These are phyloP conservation scores for Oryza meyeriana DNA, from an alignment of 176 grass and related monocot species.

Conservation along the genomic window DNA sequence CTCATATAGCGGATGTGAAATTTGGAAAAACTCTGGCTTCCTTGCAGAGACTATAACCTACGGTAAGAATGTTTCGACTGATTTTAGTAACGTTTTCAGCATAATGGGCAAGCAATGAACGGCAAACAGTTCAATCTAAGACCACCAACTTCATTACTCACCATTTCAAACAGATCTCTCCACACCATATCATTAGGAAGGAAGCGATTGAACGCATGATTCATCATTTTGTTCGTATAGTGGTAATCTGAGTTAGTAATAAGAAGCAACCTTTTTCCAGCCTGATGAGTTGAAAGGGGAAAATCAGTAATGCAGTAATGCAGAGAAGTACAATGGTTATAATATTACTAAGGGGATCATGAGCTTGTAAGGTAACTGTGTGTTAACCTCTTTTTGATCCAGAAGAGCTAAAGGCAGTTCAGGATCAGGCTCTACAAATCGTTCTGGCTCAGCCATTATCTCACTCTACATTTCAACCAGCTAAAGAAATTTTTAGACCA, in stretches of 20 bases:
- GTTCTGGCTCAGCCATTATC: constrained; percentile 95
- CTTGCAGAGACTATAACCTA: constrained; percentile 95
- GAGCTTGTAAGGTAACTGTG: not conserved
- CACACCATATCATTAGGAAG: constrained; percentile 96
- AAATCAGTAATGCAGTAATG: constrained; percentile 13
- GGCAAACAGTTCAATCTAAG: not conserved
- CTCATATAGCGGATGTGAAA: constrained; percentile 83
- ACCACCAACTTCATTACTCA: constrained; percentile 30
- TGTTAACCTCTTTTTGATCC: constrained; percentile 95
- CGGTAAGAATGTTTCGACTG: constrained; percentile 25
- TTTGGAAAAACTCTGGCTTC: constrained; percentile 94
- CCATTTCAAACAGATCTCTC: constrained; percentile 99
- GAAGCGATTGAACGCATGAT: constrained; percentile 92
- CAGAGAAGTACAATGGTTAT: not conserved
- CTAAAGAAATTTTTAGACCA: constrained; percentile 40
- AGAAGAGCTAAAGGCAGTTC: constrained; percentile 96
- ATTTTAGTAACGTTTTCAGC: constrained; percentile 13
- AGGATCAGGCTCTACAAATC: constrained; percentile 97
- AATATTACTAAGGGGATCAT: constrained; percentile 1
- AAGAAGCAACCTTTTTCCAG: constrained; percentile 86
- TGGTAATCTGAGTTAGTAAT: constrained; percentile 98
- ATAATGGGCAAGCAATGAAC: constrained; percentile 8
- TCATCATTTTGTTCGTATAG: constrained; percentile 99
- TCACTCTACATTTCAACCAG: constrained; percentile 71
- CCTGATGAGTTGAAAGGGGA: constrained; percentile 48